Evolutionary conservation across 2,329 filamentous ascomycete species (phyloP).

Genomic region (Colletotrichum gloeosporioides): DNA sequence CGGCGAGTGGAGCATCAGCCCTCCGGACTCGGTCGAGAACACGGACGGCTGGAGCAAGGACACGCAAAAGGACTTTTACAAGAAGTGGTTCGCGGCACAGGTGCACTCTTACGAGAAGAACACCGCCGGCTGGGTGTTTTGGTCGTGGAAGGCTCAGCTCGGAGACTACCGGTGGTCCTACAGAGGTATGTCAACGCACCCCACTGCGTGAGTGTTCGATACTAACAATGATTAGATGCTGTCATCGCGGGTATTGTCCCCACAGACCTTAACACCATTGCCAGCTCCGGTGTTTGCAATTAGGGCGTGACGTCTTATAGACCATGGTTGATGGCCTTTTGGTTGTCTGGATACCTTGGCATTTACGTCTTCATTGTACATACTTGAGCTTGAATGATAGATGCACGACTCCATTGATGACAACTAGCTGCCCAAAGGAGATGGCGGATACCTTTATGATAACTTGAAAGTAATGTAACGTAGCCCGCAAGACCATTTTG

Average conservation of each 20-base stretch:
- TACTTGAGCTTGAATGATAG: background rate
- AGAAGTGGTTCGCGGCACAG: conserved; percentile 31
- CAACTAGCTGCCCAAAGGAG: background rate
- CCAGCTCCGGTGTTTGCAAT: conserved; percentile 3
- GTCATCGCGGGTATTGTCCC: conserved; percentile 18
- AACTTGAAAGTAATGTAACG: background rate
- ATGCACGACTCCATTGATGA: background rate
- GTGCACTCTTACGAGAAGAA: conserved; percentile 58
- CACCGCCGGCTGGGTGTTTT: conserved; percentile 61
- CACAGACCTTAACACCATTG: conserved; percentile 12
- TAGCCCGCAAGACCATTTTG: background rate
- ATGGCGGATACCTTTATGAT: background rate
- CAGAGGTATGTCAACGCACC: conserved; percentile 1
- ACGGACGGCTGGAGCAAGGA: conserved; percentile 46
- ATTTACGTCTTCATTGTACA: background rate
- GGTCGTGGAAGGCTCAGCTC: conserved; percentile 60
- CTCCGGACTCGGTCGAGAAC: conserved; percentile 53
- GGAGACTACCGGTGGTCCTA: conserved; percentile 36
- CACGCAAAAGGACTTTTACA: conserved; percentile 54
- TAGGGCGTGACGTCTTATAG: background rate
- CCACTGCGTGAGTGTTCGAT: background rate
- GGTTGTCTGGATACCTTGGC: background rate
- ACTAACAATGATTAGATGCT: conserved; percentile 1
- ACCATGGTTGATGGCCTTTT: background rate
- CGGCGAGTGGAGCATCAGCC: conserved; percentile 63